phyloP scores from a whole-genome alignment of 306 rosid species.

The Arachis stenosperma region DNA sequence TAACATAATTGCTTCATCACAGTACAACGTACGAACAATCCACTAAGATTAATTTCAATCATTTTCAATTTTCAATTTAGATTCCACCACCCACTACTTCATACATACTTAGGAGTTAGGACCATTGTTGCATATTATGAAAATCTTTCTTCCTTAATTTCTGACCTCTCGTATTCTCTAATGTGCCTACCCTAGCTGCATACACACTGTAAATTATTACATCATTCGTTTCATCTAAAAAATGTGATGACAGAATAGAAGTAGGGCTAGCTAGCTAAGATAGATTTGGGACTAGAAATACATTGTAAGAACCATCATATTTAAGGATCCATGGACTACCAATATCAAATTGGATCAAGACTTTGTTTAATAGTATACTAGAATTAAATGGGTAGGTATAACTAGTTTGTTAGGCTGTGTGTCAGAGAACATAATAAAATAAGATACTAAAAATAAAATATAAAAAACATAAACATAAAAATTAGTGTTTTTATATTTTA shows the following conservation, averaged over 20 bases:
- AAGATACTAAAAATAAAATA: too few relatives aligned
- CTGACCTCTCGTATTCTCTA: neutral
- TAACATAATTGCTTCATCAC: conserved; percentile 4
- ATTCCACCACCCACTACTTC: neutral
- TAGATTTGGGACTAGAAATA: too few relatives aligned
- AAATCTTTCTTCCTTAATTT: neutral
- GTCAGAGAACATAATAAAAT: too few relatives aligned
- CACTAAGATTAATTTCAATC: neutral
- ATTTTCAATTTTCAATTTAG: neutral
- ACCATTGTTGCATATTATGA: conserved; percentile 10
- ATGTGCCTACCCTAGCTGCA: neutral
- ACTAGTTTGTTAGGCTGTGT: too few relatives aligned
- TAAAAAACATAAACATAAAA: too few relatives aligned
- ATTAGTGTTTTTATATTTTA: too few relatives aligned
- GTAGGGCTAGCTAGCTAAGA: too few relatives aligned
- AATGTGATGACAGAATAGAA: neutral
- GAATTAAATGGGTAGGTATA: too few relatives aligned
- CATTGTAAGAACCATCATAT: too few relatives aligned
- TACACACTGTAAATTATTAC: neutral
- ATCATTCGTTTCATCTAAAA: neutral
- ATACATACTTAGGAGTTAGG: conserved; percentile 11
- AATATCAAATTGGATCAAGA: too few relatives aligned
- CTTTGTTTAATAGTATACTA: too few relatives aligned
- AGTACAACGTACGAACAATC: conserved; percentile 21
- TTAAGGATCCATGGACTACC: too few relatives aligned